Conservation (phyloP, 2,329 filamentous ascomycete species). For the Monosporascus sp. region DNA sequence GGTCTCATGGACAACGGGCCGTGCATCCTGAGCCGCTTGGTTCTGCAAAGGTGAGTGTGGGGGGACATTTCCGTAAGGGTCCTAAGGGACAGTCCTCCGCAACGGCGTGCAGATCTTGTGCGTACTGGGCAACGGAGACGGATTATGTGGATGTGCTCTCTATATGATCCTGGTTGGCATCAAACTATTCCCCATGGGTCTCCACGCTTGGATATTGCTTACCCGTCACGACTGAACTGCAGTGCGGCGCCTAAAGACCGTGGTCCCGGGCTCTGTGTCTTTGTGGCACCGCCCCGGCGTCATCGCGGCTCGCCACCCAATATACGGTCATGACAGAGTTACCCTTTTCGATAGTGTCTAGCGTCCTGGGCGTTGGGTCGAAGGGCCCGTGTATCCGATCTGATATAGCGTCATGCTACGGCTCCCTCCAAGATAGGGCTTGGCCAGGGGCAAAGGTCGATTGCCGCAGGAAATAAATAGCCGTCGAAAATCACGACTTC, state of each 20-base stretch:
- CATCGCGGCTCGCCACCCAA: neutral
- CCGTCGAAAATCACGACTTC: neutral
- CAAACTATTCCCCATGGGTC: too few relatives aligned
- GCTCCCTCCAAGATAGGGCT: neutral
- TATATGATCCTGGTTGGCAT: too few relatives aligned
- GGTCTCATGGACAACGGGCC: neutral
- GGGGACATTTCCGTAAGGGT: too few relatives aligned
- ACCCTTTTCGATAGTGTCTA: neutral
- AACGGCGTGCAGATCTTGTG: too few relatives aligned
- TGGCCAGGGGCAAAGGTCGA: neutral
- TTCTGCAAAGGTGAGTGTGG: too few relatives aligned
- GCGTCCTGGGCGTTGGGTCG: neutral
- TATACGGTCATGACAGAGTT: neutral
- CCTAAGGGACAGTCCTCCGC: too few relatives aligned
- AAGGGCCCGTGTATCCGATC: neutral
- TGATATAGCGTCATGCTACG: neutral
- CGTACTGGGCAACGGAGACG: too few relatives aligned
- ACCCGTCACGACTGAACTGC: too few relatives aligned
- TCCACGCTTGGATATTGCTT: too few relatives aligned
- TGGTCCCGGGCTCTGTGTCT: neutral
- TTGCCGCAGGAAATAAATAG: neutral
- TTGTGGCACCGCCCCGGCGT: neutral
- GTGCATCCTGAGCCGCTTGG: neutral
- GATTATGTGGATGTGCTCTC: too few relatives aligned
- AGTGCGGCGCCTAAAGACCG: neutral